A percentile compares a stretch with the other conserved stretches of the same genome.
phyloP scores from a whole-genome alignment of 1,284 basidiomycete genomes.

The Takashimella koratensis region DNA sequence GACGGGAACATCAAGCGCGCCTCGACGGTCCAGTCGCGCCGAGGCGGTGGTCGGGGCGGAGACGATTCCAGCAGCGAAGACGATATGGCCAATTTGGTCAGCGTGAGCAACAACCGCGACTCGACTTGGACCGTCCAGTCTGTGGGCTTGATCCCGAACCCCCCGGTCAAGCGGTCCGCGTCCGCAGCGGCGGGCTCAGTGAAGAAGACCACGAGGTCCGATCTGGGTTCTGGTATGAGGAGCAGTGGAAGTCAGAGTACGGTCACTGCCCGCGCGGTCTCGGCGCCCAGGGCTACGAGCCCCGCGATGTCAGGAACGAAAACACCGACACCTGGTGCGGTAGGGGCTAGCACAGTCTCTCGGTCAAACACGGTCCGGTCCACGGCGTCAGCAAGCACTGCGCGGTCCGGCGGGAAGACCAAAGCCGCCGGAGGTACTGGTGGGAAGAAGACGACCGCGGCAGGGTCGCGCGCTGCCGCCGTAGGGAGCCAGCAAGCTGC shows the following conservation, averaged over 20 bases:
- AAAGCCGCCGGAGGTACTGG: slow-evolving; percentile 19
- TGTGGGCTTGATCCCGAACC: slow-evolving; percentile 15
- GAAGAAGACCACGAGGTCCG: slow-evolving; percentile 27
- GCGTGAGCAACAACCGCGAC: slow-evolving; percentile 40
- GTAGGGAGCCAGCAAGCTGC: slow-evolving; percentile 17
- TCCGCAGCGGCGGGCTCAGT: neutral
- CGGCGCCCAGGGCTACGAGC: slow-evolving; percentile 1
- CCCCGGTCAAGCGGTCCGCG: neutral
- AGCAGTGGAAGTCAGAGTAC: slow-evolving; percentile 5
- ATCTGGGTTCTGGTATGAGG: slow-evolving; percentile 25
- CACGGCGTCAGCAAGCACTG: neutral
- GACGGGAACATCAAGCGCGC: slow-evolving; percentile 42
- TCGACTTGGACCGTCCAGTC: slow-evolving; percentile 41
- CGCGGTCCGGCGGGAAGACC: slow-evolving; percentile 3
- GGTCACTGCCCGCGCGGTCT: neutral
- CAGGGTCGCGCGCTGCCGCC: slow-evolving; percentile 30
- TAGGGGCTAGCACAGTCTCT: slow-evolving; percentile 11
- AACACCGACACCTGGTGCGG: slow-evolving; percentile 13
- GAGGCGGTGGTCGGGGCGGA: slow-evolving; percentile 20
- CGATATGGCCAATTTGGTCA: slow-evolving; percentile 32
- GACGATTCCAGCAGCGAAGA: slow-evolving; percentile 40
- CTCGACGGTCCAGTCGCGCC: slow-evolving; percentile 10
- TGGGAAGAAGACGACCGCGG: slow-evolving; percentile 26
- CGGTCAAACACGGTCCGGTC: slow-evolving; percentile 22
- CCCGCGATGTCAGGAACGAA: slow-evolving; percentile 2